These are phyloP conservation scores for Anethum foeniculum DNA, from an alignment of 140 eudicot species.

Conservation along the genomic window DNA sequence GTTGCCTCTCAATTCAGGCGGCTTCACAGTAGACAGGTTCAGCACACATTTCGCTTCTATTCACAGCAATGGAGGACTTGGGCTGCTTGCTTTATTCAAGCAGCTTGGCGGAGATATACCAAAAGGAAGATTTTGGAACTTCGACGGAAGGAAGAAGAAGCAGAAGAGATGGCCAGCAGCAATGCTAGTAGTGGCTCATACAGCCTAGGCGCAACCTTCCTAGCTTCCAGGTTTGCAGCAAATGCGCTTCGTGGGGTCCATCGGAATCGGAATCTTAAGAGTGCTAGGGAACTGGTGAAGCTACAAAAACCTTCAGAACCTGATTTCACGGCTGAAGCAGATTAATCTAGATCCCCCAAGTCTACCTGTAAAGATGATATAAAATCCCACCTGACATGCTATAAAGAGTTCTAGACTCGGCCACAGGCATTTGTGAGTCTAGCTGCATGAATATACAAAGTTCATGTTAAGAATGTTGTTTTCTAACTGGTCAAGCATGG, in stretches of 20 bases:
- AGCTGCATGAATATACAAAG: conserved; percentile 3
- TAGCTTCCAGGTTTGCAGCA: conserved; percentile 25
- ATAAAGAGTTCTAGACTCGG: not conserved
- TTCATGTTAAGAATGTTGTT: not conserved
- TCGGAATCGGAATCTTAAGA: conserved; percentile 18
- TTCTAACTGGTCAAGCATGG: not conserved
- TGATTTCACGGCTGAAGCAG: conserved; percentile 18
- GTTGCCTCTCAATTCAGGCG: conserved; percentile 27
- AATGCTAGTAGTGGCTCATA: conserved; percentile 18
- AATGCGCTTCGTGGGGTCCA: conserved; percentile 25
- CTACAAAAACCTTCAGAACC: conserved; percentile 28
- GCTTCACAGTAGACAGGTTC: conserved; percentile 24
- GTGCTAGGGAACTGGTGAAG: conserved; percentile 23
- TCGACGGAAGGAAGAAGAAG: conserved; percentile 15
- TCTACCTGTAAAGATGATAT: not conserved
- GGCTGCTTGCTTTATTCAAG: conserved; percentile 29
- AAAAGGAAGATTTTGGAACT: conserved; percentile 18
- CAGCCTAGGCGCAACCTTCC: conserved; percentile 24
- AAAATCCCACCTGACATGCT: conserved; percentile 2
- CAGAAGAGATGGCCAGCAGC: conserved; percentile 12
- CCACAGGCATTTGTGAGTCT: not conserved
- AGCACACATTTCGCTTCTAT: conserved; percentile 26
- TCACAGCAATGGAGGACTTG: conserved; percentile 31
- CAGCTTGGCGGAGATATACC: conserved; percentile 23
- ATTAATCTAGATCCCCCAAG: not conserved